Evolutionary conservation across 768 basidiomycete species (phyloP).

Genomic region (Trametes gibbosa): DNA sequence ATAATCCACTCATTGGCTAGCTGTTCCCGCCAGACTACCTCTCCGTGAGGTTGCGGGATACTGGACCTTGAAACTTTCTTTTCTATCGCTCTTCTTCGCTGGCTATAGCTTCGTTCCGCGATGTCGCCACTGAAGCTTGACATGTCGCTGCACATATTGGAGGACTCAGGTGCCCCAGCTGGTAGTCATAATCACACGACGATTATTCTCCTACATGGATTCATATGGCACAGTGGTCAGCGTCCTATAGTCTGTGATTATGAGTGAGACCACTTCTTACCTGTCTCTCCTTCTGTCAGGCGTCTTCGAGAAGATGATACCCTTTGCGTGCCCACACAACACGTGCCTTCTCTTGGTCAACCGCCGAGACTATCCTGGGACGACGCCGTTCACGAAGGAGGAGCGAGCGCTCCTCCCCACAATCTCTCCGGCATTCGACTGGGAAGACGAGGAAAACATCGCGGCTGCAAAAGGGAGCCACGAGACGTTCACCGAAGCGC

Average conservation of each 20-base stretch:
- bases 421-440: not conserved
- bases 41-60: no score
- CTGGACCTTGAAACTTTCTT: no score
- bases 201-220: conserved; percentile 19
- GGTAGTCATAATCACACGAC: conserved; percentile 16
- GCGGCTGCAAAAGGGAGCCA: not conserved
- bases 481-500: conserved; percentile 25
- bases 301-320: conserved; percentile 4
- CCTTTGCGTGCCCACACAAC: conserved; percentile 15
- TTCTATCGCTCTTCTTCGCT: no score
- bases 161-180: conserved; percentile 19
- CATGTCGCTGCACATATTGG: no score
- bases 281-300: not conserved
- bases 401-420: conserved; percentile 11
- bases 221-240: conserved; percentile 18
- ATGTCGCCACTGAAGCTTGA: no score
- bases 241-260: not conserved
- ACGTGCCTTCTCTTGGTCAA: conserved; percentile 24
- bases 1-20: no score
- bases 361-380: conserved; percentile 26
- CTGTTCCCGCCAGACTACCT: no score
- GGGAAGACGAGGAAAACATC: not conserved
- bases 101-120: no score
- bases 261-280: not conserved
- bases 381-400: conserved; percentile 14